Evolutionary conservation across 148 eudicot genomes (phyloP).

Genomic region (Diospyros lotus): DNA sequence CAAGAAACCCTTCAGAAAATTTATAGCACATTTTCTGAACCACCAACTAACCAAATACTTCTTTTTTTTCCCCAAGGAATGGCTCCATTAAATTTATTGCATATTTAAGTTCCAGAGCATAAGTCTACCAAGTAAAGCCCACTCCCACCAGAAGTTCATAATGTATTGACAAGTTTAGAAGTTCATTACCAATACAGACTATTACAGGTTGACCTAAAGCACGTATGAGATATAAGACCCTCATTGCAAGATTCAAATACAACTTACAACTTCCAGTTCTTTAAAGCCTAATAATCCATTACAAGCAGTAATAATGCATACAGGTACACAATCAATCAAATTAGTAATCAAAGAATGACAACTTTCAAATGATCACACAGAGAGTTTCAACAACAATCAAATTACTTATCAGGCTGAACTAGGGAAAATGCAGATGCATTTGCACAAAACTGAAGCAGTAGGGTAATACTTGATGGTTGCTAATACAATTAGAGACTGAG

Average conservation of each 20-base stretch:
- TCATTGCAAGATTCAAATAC: not conserved
- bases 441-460: not conserved
- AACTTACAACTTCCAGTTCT: not conserved
- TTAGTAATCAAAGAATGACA: not conserved
- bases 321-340: not conserved
- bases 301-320: not conserved
- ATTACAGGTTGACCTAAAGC: not conserved
- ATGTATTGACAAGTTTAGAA: not conserved
- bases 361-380: not conserved
- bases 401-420: not conserved
- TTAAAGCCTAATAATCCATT: not conserved
- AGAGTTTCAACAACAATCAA: not conserved
- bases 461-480: not conserved
- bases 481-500: not conserved
- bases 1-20: not conserved
- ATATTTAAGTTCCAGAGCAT: not conserved
- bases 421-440: not conserved
- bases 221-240: not conserved
- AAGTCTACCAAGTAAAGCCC: slow-evolving; percentile 2
- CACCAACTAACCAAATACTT: not conserved
- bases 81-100: not conserved
- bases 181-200: not conserved
- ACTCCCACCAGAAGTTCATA: not conserved
- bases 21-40: not conserved
- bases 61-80: not conserved